Evolutionary conservation across 1,284 basidiomycete genomes (phyloP), one percentile per base, ranked within the genome.

Genomic region (Cutaneotrichosporon mucoides): DNA sequence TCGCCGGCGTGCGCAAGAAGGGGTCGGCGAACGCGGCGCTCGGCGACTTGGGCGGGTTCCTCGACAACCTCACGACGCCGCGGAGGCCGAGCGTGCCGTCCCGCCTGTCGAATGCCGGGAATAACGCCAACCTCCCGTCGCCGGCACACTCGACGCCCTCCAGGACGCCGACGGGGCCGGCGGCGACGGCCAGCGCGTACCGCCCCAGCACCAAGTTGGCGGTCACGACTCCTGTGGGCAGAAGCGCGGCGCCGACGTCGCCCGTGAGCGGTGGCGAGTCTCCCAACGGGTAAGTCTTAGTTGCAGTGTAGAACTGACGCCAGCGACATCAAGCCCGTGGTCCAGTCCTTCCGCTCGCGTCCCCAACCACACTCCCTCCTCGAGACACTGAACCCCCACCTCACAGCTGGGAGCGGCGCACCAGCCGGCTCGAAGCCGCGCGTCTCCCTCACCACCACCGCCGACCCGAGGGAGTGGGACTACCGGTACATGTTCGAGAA

Each of bases 401-500:
- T 79, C 0, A 54, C 66, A 8, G 13, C 59, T 4, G 53, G 63
- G 11, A 15, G 60, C 2, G 64, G 68, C 12, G 59, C 61, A 4
- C 61, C 60, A 0, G 36, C 55, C 0, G 57, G 45, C 11, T 66
- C 71, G 6, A 62, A 62, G 38, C 55, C 68, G 1, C 67, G 76
- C 15, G 66, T 76, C 53, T 36, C 44, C 2, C 59, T 77, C 5
- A 57, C 64, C 4, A 61, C 69, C 10, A 60, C 65, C 1, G 61
- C 67, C 7, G 67, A 76, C 49, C 64, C 71, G 0, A 68, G 69
- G 49, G 52, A 64, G 11, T 76, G 66, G 66, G 69, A 69, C 62
- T 76, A 93, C 79, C 85, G 88, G 36, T 96, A 96, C 76, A 94
- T 95, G 91, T 92, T 89, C 71, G 92, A 95, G 75, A 92, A 90